Evolutionary conservation across 2,329 filamentous ascomycete genomes (phyloP).

Genomic region (Sarocladium kiliense): DNA sequence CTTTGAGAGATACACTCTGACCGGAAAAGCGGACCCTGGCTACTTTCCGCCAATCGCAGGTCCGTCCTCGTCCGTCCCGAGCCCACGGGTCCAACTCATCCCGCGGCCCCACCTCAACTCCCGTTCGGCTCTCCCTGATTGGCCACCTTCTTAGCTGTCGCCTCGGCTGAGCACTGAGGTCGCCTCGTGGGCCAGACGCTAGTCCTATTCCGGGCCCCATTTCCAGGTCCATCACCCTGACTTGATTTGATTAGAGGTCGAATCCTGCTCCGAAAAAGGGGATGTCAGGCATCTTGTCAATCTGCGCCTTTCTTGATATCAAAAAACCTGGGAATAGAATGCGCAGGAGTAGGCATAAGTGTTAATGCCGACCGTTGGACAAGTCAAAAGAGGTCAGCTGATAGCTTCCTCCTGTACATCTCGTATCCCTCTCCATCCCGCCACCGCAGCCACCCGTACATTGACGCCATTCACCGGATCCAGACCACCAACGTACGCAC

Average conservation of each 20-base stretch:
- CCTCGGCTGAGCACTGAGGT: constrained; percentile 1
- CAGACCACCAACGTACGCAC: too few species aligned
- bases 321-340: too few species aligned
- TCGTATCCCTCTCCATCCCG: not conserved
- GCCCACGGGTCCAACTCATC: not conserved
- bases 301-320: too few species aligned
- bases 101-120: constrained; percentile 2
- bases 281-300: too few species aligned
- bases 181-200: constrained; percentile 1
- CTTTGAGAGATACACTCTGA: not conserved
- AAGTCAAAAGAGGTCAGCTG: too few species aligned
- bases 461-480: not conserved
- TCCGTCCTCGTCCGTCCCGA: not conserved
- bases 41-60: too few species aligned
- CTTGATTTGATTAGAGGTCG: too few species aligned
- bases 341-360: too few species aligned
- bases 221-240: not conserved
- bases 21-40: not conserved
- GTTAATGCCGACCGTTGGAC: too few species aligned
- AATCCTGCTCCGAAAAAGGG: too few species aligned
- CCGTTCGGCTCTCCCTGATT: not conserved
- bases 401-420: too few species aligned
- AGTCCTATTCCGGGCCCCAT: constrained; percentile 1
- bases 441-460: not conserved
- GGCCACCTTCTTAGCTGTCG: not conserved